A percentile compares a stretch with the other conserved stretches of the same genome.
Conservation (phyloP, 495 filamentous ascomycete genomes). For the Penicillium egyptiacum region DNA sequence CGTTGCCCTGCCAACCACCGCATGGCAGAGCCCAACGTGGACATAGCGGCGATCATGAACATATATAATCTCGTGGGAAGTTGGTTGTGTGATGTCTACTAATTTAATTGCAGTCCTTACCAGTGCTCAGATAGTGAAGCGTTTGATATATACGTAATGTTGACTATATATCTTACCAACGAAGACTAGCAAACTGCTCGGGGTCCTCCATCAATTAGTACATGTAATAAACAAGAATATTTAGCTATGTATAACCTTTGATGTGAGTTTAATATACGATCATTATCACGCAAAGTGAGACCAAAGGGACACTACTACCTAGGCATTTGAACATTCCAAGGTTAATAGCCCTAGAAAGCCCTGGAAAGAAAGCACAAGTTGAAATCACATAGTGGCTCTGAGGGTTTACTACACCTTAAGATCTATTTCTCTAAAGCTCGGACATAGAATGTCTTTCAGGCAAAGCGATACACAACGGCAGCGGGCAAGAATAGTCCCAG, state of each 20-base stretch:
- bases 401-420: not conserved
- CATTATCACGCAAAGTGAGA: too few relatives aligned
- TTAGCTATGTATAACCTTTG: too few relatives aligned
- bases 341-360: not conserved
- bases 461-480: not conserved
- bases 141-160: not conserved
- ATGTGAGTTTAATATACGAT: too few relatives aligned
- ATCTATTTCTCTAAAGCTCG: not conserved
- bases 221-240: too few relatives aligned
- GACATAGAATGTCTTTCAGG: not conserved
- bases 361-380: not conserved
- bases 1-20: slow-evolving; percentile 16
- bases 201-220: too few relatives aligned
- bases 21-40: slow-evolving; percentile 4
- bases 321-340: too few relatives aligned
- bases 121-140: not conserved
- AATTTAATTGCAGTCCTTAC: not conserved
- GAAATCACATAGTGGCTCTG: not conserved
- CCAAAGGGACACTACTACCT: too few relatives aligned
- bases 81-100: not conserved
- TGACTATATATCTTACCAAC: not conserved
- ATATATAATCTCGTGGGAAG: not conserved
- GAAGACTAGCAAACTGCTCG: too few relatives aligned
- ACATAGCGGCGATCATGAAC: not conserved
- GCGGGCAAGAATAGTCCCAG: not conserved